Evolutionary conservation across 2,329 filamentous ascomycete species (phyloP).

Genomic region (Exserohilum rostratum): DNA sequence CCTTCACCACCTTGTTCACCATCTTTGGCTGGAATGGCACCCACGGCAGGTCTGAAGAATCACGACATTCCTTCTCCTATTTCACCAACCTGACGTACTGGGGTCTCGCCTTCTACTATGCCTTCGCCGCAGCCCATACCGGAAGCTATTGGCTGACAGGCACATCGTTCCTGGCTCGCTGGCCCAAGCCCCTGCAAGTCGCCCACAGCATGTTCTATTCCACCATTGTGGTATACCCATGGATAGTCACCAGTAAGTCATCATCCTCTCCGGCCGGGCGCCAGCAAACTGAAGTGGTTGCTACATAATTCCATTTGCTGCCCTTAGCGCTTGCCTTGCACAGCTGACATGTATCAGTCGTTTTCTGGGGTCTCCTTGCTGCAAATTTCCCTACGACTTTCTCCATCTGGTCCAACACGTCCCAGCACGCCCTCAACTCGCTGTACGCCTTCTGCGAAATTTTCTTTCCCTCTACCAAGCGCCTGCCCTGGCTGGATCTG

Average conservation of each 20-base stretch:
- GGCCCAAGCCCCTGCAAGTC: conserved; percentile 47
- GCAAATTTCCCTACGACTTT: conserved; percentile 44
- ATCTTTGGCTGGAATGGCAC: conserved; percentile 69
- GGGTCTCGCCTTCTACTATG: conserved; percentile 81
- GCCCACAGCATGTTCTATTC: conserved; percentile 52
- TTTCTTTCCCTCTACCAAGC: conserved; percentile 67
- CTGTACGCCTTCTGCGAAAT: conserved; percentile 79
- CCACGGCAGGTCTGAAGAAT: conserved; percentile 54
- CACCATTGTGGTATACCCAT: conserved; percentile 52
- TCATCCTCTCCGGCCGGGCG: neutral
- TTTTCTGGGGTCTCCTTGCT: conserved; percentile 52
- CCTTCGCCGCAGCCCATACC: conserved; percentile 71
- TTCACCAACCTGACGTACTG: conserved; percentile 85
- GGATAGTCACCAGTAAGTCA: conserved; percentile 52
- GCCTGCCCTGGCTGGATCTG: conserved; percentile 70
- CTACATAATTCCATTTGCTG: neutral
- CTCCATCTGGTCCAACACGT: conserved; percentile 65
- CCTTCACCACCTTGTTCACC: conserved; percentile 72
- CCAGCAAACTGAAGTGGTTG: neutral
- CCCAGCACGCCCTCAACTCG: conserved; percentile 76
- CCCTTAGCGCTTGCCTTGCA: too few species aligned
- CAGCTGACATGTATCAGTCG: conserved; percentile 38
- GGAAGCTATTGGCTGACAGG: conserved; percentile 62
- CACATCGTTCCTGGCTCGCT: conserved; percentile 44
- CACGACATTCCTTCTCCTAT: conserved; percentile 71